Evolutionary conservation across 495 filamentous ascomycete species (phyloP).

Genomic region (Penicillium chermesinum): DNA sequence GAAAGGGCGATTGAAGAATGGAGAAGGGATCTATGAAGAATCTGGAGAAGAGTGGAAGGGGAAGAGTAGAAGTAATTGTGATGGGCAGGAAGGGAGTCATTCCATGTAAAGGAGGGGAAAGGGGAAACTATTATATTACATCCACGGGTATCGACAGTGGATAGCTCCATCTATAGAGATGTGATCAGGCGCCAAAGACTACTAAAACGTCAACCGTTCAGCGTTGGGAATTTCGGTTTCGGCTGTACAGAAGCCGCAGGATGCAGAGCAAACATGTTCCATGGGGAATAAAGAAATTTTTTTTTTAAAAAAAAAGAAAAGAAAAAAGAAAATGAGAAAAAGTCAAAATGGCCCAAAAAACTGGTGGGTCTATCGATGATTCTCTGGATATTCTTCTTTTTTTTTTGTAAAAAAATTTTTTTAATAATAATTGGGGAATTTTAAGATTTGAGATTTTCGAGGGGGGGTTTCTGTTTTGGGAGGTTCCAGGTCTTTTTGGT

Average conservation of each 20-base stretch:
- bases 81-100: constrained; percentile 16
- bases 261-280: constrained; percentile 38
- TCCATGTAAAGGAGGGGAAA: constrained; percentile 26
- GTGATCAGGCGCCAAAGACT: constrained; percentile 39
- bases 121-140: constrained; percentile 28
- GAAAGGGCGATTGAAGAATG: constrained; percentile 15
- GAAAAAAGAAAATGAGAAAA: background rate
- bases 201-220: constrained; percentile 36
- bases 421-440: background rate
- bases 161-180: constrained; percentile 34
- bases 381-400: background rate
- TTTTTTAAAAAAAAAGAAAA: constrained; percentile 3
- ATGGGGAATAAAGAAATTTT: constrained; percentile 21
- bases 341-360: constrained; percentile 1
- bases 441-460: background rate
- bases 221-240: constrained; percentile 38
- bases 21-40: constrained; percentile 30
- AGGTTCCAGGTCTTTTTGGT: background rate
- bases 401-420: background rate
- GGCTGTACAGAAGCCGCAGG: constrained; percentile 38
- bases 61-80: constrained; percentile 11
- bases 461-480: background rate
- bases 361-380: background rate
- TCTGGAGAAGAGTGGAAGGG: constrained; percentile 3
- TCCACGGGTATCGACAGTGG: constrained; percentile 32